phyloP scores from a whole-genome alignment of 2,329 filamentous ascomycete species.

The Aphanoascus verrucosus region DNA sequence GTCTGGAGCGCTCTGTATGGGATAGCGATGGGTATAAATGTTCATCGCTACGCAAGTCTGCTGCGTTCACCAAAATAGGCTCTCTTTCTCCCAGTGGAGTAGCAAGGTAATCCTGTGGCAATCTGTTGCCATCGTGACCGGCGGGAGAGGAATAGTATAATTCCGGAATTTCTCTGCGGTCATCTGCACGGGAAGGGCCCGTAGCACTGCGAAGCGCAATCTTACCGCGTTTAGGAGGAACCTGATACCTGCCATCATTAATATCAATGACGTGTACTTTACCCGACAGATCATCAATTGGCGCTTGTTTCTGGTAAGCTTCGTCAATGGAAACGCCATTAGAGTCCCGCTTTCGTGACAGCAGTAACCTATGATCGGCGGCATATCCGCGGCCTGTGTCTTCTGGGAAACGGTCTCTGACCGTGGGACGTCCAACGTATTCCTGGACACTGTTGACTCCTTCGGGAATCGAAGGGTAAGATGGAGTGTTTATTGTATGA shows the following conservation, averaged over 20 bases:
- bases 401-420: neutral
- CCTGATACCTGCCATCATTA: conserved; percentile 21
- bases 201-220: conserved; percentile 20
- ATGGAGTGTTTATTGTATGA: neutral
- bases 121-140: neutral
- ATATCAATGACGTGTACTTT: conserved; percentile 19
- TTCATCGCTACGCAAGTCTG: neutral
- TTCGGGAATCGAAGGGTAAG: neutral
- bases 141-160: neutral
- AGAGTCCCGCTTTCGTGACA: conserved; percentile 7
- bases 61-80: neutral
- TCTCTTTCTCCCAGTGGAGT: neutral
- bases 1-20: neutral
- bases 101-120: neutral
- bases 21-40: neutral
- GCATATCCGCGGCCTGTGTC: neutral
- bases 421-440: conserved; percentile 26
- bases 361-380: neutral
- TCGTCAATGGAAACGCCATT: conserved; percentile 1
- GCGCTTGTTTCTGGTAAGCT: conserved; percentile 10
- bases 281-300: conserved; percentile 20
- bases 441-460: neutral
- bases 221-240: conserved; percentile 26
- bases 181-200: neutral
- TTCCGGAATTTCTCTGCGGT: conserved; percentile 1